Evolutionary conservation across 2,329 filamentous ascomycete species (phyloP).

Genomic region (Anthostomella pinea): DNA sequence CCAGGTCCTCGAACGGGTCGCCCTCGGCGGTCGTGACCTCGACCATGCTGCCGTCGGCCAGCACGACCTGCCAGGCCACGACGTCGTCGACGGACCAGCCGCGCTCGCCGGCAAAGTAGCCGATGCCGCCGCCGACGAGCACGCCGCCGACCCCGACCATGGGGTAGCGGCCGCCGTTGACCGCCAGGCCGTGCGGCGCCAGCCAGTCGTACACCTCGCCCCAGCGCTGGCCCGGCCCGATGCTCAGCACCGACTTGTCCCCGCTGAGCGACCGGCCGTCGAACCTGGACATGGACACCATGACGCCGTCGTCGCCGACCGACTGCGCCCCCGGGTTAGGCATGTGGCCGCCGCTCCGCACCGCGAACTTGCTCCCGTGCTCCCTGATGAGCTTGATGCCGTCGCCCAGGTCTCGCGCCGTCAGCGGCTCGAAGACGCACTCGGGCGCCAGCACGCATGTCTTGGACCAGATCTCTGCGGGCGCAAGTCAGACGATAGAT

Average conservation of each 20-base stretch:
- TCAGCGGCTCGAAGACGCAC: slow-evolving; percentile 14
- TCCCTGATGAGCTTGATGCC: slow-evolving; percentile 9
- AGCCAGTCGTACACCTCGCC: slow-evolving; percentile 21
- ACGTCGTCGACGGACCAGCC: slow-evolving; percentile 42
- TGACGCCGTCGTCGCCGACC: slow-evolving; percentile 34
- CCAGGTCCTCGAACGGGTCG: slow-evolving; percentile 13
- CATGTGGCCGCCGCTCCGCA: slow-evolving; percentile 44
- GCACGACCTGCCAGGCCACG: slow-evolving; percentile 43
- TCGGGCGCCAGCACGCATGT: slow-evolving; percentile 9
- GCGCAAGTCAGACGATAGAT: too few species aligned
- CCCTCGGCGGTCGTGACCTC: slow-evolving; percentile 9
- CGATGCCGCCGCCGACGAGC: slow-evolving; percentile 24
- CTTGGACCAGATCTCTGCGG: slow-evolving; percentile 21
- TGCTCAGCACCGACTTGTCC: slow-evolving; percentile 26
- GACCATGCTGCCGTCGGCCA: slow-evolving; percentile 43
- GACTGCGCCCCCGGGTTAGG: slow-evolving; percentile 39
- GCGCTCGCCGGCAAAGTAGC: slow-evolving; percentile 13
- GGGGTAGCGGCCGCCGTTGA: slow-evolving; percentile 23
- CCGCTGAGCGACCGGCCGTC: slow-evolving; percentile 27
- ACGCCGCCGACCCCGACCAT: slow-evolving; percentile 27
- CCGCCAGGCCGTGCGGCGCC: slow-evolving; percentile 14
- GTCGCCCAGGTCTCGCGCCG: not conserved
- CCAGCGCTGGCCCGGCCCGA: slow-evolving; percentile 31
- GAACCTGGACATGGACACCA: slow-evolving; percentile 29
- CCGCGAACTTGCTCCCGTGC: slow-evolving; percentile 33